Conservation (phyloP, 768 basidiomycete species). For the Kwoniella botswanensis region DNA sequence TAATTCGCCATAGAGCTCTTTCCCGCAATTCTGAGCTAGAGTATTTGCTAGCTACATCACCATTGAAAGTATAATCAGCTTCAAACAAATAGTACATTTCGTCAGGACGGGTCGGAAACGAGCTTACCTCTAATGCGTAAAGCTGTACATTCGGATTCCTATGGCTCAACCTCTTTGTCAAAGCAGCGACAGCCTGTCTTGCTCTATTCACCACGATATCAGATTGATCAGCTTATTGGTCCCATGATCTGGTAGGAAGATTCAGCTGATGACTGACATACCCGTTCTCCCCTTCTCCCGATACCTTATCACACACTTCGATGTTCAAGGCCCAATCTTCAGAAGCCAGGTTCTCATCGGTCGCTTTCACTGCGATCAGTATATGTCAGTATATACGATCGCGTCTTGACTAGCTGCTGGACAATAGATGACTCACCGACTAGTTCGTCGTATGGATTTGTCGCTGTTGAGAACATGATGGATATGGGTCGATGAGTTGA, state of each 20-base stretch:
- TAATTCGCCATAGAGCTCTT: constrained; percentile 80
- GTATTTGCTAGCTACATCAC: constrained; percentile 71
- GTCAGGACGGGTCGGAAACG: too few relatives aligned
- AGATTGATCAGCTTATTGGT: constrained; percentile 3
- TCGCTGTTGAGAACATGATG: constrained; percentile 48
- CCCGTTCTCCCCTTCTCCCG: constrained; percentile 86
- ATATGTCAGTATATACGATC: not conserved
- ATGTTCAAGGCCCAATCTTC: constrained; percentile 97
- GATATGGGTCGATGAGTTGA: not conserved
- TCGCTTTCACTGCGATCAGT: constrained; percentile 76
- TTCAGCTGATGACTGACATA: constrained; percentile 58
- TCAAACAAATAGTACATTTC: too few relatives aligned
- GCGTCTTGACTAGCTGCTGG: not conserved
- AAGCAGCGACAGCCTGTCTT: constrained; percentile 77
- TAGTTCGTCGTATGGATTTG: constrained; percentile 76
- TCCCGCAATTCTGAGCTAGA: constrained; percentile 86
- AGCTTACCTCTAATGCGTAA: constrained; percentile 73
- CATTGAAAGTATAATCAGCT: not conserved
- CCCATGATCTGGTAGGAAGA: not conserved
- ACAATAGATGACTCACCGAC: constrained; percentile 69
- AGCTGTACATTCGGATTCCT: constrained; percentile 96
- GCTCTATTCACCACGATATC: constrained; percentile 64
- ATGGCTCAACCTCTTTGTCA: constrained; percentile 89
- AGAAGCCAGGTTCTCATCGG: constrained; percentile 92
- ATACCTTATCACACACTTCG: constrained; percentile 94